A percentile compares a stretch with the other conserved stretches of the same genome.
Evolutionary conservation across 177 flowering plant genomes (phyloP).

Genomic region (Tripterygium wilfordii): DNA sequence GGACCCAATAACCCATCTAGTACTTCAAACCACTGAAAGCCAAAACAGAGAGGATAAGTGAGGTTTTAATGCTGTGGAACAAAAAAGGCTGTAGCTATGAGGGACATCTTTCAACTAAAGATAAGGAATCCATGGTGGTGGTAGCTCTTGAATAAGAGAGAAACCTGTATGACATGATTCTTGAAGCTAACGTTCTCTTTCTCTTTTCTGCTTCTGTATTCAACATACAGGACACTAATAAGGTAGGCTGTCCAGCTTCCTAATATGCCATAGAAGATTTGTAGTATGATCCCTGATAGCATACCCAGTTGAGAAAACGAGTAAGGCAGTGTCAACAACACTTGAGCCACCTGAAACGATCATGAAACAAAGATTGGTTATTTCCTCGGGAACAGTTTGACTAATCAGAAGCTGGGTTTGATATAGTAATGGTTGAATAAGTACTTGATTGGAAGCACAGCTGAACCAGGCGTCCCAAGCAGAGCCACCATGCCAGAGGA

Average conservation of each 20-base stretch:
- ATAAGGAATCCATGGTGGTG: neutral
- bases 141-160: neutral
- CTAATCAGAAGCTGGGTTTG: neutral
- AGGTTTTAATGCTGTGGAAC: neutral
- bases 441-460: constrained; percentile 94
- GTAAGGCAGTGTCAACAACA: constrained; percentile 84
- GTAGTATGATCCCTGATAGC: constrained; percentile 75
- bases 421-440: neutral
- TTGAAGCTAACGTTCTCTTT: constrained; percentile 88
- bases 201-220: constrained; percentile 82
- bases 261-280: constrained; percentile 77
- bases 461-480: constrained; percentile 97
- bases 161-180: constrained; percentile 95
- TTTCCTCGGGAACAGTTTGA: neutral
- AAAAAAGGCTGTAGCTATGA: neutral
- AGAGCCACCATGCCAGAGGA: constrained; percentile 97
- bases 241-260: constrained; percentile 99
- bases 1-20: constrained; percentile 91
- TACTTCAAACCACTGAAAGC: constrained; percentile 92
- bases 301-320: constrained; percentile 92
- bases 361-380: neutral
- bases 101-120: neutral
- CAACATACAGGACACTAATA: constrained; percentile 85
- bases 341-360: constrained; percentile 79
- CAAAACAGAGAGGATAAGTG: neutral